phyloP scores from a whole-genome alignment of 495 filamentous ascomycete species.

The Aspergillus affinis region DNA sequence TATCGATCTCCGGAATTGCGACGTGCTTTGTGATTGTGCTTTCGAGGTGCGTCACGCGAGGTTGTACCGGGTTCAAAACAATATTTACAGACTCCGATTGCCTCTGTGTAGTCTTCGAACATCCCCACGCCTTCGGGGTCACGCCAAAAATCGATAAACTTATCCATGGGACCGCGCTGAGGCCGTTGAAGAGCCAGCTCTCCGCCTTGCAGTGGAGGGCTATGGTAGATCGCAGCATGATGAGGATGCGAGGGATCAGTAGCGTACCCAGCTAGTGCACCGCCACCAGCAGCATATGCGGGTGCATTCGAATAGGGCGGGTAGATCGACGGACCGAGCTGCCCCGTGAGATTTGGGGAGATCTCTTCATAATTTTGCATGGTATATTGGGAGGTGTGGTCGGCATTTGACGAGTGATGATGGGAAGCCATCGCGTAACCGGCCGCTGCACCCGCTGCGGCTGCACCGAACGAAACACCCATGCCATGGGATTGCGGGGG shows the following conservation, averaged over 20 bases:
- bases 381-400: conserved; percentile 29
- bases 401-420: conserved; percentile 35
- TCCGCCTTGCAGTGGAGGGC: conserved; percentile 25
- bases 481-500: conserved; percentile 36
- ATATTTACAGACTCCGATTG: conserved; percentile 65
- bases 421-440: conserved; percentile 49
- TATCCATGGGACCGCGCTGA: conserved; percentile 55
- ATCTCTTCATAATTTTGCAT: conserved; percentile 33
- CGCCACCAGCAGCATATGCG: conserved; percentile 48
- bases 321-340: conserved; percentile 29
- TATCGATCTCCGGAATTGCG: conserved; percentile 47
- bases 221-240: conserved; percentile 23
- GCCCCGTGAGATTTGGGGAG: conserved; percentile 20
- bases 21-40: conserved; percentile 54
- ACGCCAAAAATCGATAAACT: conserved; percentile 63
- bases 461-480: conserved; percentile 40
- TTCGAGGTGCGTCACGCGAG: conserved; percentile 62
- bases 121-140: conserved; percentile 66
- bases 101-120: conserved; percentile 74
- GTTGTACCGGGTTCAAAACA: conserved; percentile 66
- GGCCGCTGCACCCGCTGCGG: conserved; percentile 48
- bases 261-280: conserved; percentile 44
- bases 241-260: conserved; percentile 31
- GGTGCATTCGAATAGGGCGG: conserved; percentile 36
- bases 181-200: conserved; percentile 45